Percentiles rank a stretch among this genome's conserved stretches.
Conservation (phyloP, 2,329 filamentous ascomycete genomes). For the Dothidotthia symphoricarpi region DNA sequence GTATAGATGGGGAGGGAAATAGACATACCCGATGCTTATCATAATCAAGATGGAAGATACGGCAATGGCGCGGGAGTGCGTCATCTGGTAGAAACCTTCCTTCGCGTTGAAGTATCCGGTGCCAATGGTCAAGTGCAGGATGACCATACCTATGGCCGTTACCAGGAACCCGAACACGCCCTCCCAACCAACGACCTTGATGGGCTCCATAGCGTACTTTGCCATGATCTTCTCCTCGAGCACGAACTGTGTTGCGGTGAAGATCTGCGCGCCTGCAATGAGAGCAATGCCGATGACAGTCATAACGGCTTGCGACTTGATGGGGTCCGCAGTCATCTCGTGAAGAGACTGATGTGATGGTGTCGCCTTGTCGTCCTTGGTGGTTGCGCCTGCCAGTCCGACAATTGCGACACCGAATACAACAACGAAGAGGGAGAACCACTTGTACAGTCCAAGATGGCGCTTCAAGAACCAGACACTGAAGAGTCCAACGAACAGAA, state of each 20-base stretch:
- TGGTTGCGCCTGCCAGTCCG: conserved; percentile 82
- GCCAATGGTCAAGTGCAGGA: conserved; percentile 76
- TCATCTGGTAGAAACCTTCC: conserved; percentile 82
- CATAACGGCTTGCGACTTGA: conserved; percentile 56
- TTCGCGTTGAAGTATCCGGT: conserved; percentile 85
- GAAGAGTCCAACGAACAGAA: conserved; percentile 93
- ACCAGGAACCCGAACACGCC: conserved; percentile 84
- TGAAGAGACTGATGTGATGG: conserved; percentile 27
- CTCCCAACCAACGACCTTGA: conserved; percentile 94
- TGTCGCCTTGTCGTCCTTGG: conserved; percentile 61
- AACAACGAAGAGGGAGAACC: conserved; percentile 82
- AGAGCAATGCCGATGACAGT: conserved; percentile 82
- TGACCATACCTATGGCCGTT: conserved; percentile 74
- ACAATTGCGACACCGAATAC: conserved; percentile 86
- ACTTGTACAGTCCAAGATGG: conserved; percentile 82
- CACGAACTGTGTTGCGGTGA: conserved; percentile 95
- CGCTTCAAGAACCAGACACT: conserved; percentile 86
- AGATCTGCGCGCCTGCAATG: conserved; percentile 92
- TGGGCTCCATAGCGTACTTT: conserved; percentile 74
- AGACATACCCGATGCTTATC: conserved; percentile 87
- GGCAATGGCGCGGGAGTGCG: conserved; percentile 66
- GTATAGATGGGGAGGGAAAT: conserved; percentile 2
- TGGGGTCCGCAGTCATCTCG: conserved; percentile 28
- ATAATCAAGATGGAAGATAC: conserved; percentile 86
- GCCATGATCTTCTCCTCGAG: conserved; percentile 91